Evolutionary conservation across 2,329 filamentous ascomycete species (phyloP), one percentile per base, ranked within the genome.

Genomic region (Paecilomyces fulvus): DNA sequence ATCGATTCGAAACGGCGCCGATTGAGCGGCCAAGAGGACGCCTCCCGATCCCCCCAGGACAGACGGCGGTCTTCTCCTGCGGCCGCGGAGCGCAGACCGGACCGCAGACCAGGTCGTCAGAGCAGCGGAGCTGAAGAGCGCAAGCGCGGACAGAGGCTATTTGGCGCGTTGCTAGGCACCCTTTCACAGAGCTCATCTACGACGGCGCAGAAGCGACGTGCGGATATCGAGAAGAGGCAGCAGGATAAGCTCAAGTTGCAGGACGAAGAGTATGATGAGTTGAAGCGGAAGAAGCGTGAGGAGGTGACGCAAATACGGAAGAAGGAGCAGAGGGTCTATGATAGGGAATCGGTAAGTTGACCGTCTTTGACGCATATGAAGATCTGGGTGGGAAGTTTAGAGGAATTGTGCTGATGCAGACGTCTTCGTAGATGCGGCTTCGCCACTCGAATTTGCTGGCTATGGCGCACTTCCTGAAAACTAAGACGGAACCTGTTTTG

Each of bases 151-250:
- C 87, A 89, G 72, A 83, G 92, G 54, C 79, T 97, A 59, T 96
- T 96, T 68, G 92, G 92, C 59, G 89, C 87, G 33, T 75, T 95
- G 56, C 77, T 94, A 58, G 89, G 81, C 70, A 90, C 88, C 37
- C 80, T 95, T 58, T 90, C 87, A 71, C 88, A 92, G 74, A 86
- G 82, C 65, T 81, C 80, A 67, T 82, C 78, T 69, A 76, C 79
- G 75, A 62, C 83, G 79, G 77, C 84, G 60, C 77, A 87, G 73
- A 87, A 82, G 73, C 85, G 83, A 64, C 85, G 89, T 56, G 82
- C 82, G 59, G 91, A 92, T 70, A 91, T 92, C 70, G 91, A 94
- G 75, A 86, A 84, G 72, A 86, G 86, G 63, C 90, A 92, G 72
- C 84, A 88, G 67, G 88, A 88, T 67, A 90, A 86, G 73, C 80